Conservation (phyloP, 2,329 filamentous ascomycete genomes). For the Aureobasidium musti region DNA sequence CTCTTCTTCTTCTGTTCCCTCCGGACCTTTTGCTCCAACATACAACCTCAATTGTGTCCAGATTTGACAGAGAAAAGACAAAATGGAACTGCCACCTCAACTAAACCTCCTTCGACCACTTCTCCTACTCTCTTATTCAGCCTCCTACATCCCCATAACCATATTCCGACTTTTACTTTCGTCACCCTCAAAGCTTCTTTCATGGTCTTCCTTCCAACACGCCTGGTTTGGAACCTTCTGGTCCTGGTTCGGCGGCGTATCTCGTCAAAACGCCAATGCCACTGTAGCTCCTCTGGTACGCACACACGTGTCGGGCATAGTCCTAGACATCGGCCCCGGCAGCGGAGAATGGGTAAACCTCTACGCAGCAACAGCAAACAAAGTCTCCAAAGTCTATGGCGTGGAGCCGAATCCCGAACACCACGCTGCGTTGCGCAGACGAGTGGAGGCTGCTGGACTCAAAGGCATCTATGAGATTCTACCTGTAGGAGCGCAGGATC, state of each 20-base stretch:
- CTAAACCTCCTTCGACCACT: slow-evolving; percentile 41
- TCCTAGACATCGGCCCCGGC: slow-evolving; percentile 65
- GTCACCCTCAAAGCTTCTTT: slow-evolving; percentile 35
- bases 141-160: slow-evolving; percentile 56
- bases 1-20: background rate
- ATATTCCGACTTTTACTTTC: slow-evolving; percentile 46
- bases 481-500: slow-evolving; percentile 63
- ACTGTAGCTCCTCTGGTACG: slow-evolving; percentile 59
- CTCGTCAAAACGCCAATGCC: slow-evolving; percentile 48
- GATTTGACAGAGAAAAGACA: background rate
- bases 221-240: slow-evolving; percentile 66
- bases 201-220: slow-evolving; percentile 41
- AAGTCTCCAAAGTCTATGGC: slow-evolving; percentile 56
- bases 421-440: slow-evolving; percentile 52
- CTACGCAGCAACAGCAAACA: slow-evolving; percentile 45
- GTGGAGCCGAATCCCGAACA: slow-evolving; percentile 64
- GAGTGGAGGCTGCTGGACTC: slow-evolving; percentile 56
- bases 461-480: slow-evolving; percentile 62
- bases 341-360: slow-evolving; percentile 62
- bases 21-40: background rate
- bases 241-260: slow-evolving; percentile 55
- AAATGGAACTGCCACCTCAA: slow-evolving; percentile 19
- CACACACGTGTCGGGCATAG: slow-evolving; percentile 52
- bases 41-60: background rate
- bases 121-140: slow-evolving; percentile 54